Evolutionary conservation across 306 rosid species (phyloP), one percentile per base, ranked within the genome.

Genomic region (Quercus variabilis): DNA sequence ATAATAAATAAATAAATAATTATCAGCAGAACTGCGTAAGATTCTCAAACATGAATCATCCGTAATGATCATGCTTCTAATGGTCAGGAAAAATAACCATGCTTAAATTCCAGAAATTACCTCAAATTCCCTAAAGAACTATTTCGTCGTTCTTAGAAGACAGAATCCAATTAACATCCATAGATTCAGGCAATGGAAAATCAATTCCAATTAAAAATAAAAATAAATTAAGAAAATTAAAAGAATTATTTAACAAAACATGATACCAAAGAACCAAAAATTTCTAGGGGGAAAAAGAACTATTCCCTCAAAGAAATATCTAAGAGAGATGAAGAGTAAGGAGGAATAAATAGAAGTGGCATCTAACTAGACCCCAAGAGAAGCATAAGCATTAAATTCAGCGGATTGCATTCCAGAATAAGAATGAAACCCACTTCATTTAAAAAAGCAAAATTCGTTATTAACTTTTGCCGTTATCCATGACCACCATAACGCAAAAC

Each of bases 381-480:
- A 79, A 65, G 68, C 80, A 77, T 74, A 60, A 35, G 84, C 78
- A 86, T 68, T 74, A 69, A 87, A 63, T 69, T 55, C 73, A 85
- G 75, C 33, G 65, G 41, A 70, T 73, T 69, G 62, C 69, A 74
- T 51, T 41, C 69, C 84, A 55, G 80, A 78, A 74, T 76, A 73
- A 71, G 77, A 78, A 80, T 70, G 80, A 57, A 76, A 77, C 77
- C 80, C 70, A 33, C 67, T 30, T 64, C 69, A 15, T 54, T 41
- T 23, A 68, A 77, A 68, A 77, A 81, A 52, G 58, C 9, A 76
- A 62, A 76, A 71, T 23, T 64, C 76, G 11, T 67, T 78, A 64
- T 64, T 71, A 81, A 84, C 77, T 35, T 46, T 76, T 76, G 78
- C 82, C 73, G 73, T 83, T 79, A 82, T 74, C 83, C 70, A 76